These are phyloP conservation scores for Solanum hybrid DNA, from an alignment of 305 asterid genomes.

Conservation along the genomic window DNA sequence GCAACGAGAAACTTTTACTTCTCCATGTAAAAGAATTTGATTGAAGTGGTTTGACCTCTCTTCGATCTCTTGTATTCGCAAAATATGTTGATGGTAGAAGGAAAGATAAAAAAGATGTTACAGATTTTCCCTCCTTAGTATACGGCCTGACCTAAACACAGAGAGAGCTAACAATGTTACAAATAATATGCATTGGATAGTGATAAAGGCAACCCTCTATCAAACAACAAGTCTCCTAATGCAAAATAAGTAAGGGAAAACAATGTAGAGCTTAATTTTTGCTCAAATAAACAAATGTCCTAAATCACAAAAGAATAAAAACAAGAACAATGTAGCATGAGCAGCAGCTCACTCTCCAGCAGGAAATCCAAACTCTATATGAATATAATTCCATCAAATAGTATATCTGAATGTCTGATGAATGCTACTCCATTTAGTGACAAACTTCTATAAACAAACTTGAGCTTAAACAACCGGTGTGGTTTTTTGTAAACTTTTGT, in stretches of 20 bases:
- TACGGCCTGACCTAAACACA: conserved; percentile 54
- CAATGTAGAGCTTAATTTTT: neutral
- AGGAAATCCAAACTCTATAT: neutral
- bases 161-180: conserved; percentile 27
- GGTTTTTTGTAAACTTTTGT: neutral
- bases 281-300: neutral
- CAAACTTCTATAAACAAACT: neutral
- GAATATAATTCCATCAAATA: neutral
- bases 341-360: neutral
- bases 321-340: neutral
- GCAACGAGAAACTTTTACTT: conserved; percentile 53
- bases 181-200: neutral
- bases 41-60: conserved; percentile 33
- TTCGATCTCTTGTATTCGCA: conserved; percentile 33
- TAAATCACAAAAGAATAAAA: neutral
- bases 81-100: conserved; percentile 51
- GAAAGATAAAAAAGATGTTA: conserved; percentile 44
- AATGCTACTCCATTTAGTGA: neutral
- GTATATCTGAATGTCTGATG: neutral
- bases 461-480: neutral
- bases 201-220: neutral
- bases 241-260: neutral
- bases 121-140: conserved; percentile 52
- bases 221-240: neutral
- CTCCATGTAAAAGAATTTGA: conserved; percentile 63